Base-by-base conservation (phyloP, 352 stramenopile species). In the Phytophthora pistaciae region DNA sequence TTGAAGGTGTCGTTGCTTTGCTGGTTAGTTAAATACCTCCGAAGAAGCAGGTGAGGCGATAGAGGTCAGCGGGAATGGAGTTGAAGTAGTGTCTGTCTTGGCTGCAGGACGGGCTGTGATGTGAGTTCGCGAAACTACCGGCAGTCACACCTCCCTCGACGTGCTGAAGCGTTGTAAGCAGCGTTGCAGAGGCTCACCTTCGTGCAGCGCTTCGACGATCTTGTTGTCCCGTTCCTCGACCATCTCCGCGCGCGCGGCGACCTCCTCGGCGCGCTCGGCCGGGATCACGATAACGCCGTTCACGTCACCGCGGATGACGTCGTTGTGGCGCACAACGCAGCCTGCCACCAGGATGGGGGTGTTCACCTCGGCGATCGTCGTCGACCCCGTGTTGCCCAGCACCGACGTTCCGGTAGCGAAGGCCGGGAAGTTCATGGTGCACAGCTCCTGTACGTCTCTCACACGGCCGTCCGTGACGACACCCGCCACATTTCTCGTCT, bases 211-310 rank as follows among this genome's bases (percentile, higher is more conserved):
- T 64, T 94, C 80, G 36, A 80, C 73, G 68, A 94, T 89, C 70
- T 92, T 90, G 70, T 79, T 91, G 65, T 94, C 85, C 65, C 94
- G 85, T 55, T 94, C 85, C 58, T 94, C 87, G 50, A 96, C 88
- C 50, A 90, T 73, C 69, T 94, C 88, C 29, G 85, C 88, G 63
- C 88, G 89, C 23, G 79, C 80, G 5, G 83, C 87, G 23, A 96
- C 78, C 50, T 94, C 87, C 63, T 80, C 79, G 25, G 88, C 88
- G 14, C 81, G 83, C 59, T 96, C 88, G 11, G 72, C 73, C 7
- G 88, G 88, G 61, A 96, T 88, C 54, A 94, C 88, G 44, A 96
- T 66, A 23, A 94, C 88, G 29, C 88, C 88, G 68, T 96, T 96
- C 54, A 94, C 80, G 65, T 96, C 88, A 18, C 81, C 88, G 27